Base-by-base conservation (phyloP, 768 basidiomycete genomes). In the Kwoniella pini region DNA sequence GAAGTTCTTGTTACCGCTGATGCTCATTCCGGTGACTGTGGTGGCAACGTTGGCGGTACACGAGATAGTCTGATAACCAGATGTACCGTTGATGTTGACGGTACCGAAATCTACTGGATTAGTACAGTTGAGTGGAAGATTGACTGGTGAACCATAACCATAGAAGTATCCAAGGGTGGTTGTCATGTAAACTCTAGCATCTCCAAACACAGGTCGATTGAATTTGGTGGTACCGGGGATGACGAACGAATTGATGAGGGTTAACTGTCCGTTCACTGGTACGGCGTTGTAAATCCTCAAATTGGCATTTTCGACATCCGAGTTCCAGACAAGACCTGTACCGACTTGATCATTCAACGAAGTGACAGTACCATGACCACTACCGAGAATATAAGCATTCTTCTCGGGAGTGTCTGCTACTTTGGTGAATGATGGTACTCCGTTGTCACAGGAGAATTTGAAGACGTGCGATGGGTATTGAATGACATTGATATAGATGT, bases 401-500 rank as follows among this genome's bases (percentile, higher is more conserved):
- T 59, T 59, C 49, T 59, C 57, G 36, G 57, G 57, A 21, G 26
- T 28, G 26, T 59, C 57, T 48, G 57, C 57, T n/a, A 59, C 57
- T 27, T 59, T 59, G 42, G 57, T 59, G 48, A 59, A 59, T 4
- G 57, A 59, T 9, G 57, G 57, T 11, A 59, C 57, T 9, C 57
- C 57, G 17, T 36, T 49, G 28, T 59, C 57, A 26, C 57, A 59
- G 6, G 57, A 59, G 49, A 59, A 59, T 30, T 59, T 59, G 57
- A 59, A 59, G 38, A 59, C 57, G 28, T 59, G 57, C 3, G 57
- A 51, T 2, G 33, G 57, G 49, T 59, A 59, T 43, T 59, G 57
- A 49, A 59, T 59, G n/a, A 59, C 57, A 38, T 59, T 59, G 43
- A 59, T 59, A 27, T 59, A 59, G 39, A 59, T 59, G 19, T 59